phyloP scores from a whole-genome alignment of 176 grass and related monocot genomes.

The Carex scoparia region DNA sequence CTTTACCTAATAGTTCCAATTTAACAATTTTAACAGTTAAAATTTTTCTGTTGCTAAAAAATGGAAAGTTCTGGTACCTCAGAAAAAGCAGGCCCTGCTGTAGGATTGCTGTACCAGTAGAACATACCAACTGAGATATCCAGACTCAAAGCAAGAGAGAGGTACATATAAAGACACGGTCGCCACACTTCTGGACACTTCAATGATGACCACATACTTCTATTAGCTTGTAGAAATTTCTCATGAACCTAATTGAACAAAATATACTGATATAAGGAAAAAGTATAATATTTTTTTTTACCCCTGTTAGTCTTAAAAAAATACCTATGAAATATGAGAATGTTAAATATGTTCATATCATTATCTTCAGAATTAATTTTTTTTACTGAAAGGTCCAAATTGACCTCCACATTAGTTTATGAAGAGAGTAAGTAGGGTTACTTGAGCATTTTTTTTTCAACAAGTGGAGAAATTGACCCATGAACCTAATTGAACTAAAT shows the following conservation, averaged over 20 bases:
- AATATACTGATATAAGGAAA: background rate
- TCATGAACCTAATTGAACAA: constrained; percentile 51
- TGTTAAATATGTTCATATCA: background rate
- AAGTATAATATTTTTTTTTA: background rate
- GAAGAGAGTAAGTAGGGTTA: background rate
- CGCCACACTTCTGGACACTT: constrained; percentile 65
- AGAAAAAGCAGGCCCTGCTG: constrained; percentile 56
- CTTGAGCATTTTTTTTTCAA: background rate
- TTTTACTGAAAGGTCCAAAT: background rate
- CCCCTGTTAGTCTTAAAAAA: background rate
- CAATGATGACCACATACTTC: constrained; percentile 53
- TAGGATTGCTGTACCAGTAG: constrained; percentile 72
- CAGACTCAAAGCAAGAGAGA: constrained; percentile 59
- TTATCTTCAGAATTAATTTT: background rate
- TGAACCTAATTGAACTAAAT: no score
- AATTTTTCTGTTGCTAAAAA: background rate
- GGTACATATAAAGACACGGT: constrained; percentile 66
- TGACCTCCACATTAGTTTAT: background rate
- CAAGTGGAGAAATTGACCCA: background rate
- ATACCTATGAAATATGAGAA: background rate
- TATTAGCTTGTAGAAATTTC: constrained; percentile 52
- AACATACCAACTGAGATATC: constrained; percentile 96
- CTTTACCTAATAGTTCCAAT: no score
- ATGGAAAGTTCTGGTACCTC: constrained; percentile 39
- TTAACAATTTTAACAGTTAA: background rate